Base-by-base conservation (phyloP, 179 eudicot genomes). In the Vitellaria paradoxa region DNA sequence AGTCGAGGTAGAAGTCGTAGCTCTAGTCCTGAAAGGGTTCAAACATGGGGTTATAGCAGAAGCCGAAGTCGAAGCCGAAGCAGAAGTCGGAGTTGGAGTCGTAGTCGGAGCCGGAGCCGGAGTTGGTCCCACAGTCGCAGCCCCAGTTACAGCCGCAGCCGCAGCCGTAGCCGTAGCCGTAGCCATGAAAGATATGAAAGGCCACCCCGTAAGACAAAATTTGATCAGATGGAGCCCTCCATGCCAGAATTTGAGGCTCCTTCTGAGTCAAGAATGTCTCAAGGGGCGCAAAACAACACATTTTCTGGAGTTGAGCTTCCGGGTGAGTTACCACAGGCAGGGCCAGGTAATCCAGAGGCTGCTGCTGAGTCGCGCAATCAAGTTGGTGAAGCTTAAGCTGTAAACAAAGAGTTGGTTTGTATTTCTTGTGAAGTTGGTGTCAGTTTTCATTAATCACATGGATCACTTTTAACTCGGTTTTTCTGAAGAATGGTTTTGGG, bases 21-120 rank as follows among this genome's bases (percentile, higher is more conserved):
- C 78, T 64, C 83, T 23, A 94, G 97, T 81, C 98, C 98, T 26
- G 96, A 94, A n/a, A 90, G 89, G 82, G 97, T 89, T 53, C 84
- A 93, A 46, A 93, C 95, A 1, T 89, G 96, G 97, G 90, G 85
- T 65, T 81, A 82, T 70, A 83, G 89, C 78, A 65, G 90, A 7
- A 88, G 97, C 65, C 46, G 82, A 7, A 91, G 93, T 76, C 74
- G 89, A 7, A 87, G 89, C n/a, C 68, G 88, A 1, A 91, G 97
- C 71, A 68, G 92, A 13, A 89, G 95, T 57, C 7, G 88, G 57
- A 89, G 93, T 63, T 49, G 85, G 20, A 81, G 91, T 65, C 46
- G 89, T 8, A 89, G 90, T 66, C 30, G 84, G 46, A 74, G 82
- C 74, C 68, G 88, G 14, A 82, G 88, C 78, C 79, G 93, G 0